These are phyloP conservation scores for Lentinus tigrinus DNA, from an alignment of 768 basidiomycete species.

Conservation along the genomic window DNA sequence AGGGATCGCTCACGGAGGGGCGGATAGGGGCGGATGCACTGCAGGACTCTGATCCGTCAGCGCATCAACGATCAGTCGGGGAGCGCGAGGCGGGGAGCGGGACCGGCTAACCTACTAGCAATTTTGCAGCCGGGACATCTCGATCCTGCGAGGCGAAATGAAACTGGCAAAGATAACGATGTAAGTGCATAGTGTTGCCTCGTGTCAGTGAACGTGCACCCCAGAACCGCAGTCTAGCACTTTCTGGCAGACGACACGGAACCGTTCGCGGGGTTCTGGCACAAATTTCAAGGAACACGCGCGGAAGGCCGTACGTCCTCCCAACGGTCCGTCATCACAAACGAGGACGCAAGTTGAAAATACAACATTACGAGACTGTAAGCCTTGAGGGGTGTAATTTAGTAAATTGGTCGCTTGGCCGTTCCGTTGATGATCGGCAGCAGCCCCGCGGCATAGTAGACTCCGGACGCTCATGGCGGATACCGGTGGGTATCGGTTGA, in stretches of 20 bases:
- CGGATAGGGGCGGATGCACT: background rate
- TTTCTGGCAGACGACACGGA: background rate
- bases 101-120: background rate
- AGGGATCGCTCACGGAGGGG: too few relatives aligned
- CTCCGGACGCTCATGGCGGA: too few relatives aligned
- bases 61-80: conserved; percentile 8
- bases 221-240: conserved; percentile 1
- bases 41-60: conserved; percentile 4
- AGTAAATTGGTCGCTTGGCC: too few relatives aligned
- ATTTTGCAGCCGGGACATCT: background rate
- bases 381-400: too few relatives aligned
- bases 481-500: too few relatives aligned
- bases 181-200: background rate
- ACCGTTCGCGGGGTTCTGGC: background rate
- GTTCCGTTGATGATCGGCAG: too few relatives aligned
- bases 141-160: conserved; percentile 3
- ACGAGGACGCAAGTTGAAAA: too few relatives aligned
- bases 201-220: conserved; percentile 1
- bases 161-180: conserved; percentile 2
- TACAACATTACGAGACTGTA: too few relatives aligned
- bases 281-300: background rate
- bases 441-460: too few relatives aligned
- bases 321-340: too few relatives aligned
- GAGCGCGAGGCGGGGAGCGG: background rate
- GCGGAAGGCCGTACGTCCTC: background rate